phyloP scores from a whole-genome alignment of 371 early-diverging fungal genomes.

The Mortierella sp. region DNA sequence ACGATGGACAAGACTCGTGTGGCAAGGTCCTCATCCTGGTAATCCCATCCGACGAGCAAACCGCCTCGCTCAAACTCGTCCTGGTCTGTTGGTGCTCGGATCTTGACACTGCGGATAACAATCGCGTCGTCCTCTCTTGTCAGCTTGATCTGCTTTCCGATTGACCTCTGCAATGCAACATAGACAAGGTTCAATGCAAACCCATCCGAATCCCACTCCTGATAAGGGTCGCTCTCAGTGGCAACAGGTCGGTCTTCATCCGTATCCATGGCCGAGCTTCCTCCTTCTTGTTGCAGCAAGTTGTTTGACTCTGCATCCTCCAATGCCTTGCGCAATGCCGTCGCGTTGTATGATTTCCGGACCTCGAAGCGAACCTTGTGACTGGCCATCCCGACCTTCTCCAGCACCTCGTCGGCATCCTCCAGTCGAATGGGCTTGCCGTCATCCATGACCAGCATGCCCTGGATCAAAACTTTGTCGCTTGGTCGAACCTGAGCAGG shows the following conservation, averaged over 20 bases:
- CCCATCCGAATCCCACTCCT: slow-evolving; percentile 43
- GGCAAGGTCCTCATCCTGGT: slow-evolving; percentile 60
- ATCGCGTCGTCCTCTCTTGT: slow-evolving; percentile 23
- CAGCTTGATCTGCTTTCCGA: slow-evolving; percentile 42
- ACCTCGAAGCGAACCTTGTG: slow-evolving; percentile 57
- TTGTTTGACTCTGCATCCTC: slow-evolving; percentile 43
- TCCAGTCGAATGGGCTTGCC: slow-evolving; percentile 56
- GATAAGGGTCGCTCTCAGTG: not conserved
- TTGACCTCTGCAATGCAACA: slow-evolving; percentile 41
- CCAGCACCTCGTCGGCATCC: slow-evolving; percentile 53
- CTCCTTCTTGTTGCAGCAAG: not conserved
- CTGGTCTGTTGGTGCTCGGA: slow-evolving; percentile 33
- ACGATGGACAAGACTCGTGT: slow-evolving; percentile 55
- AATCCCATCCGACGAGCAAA: slow-evolving; percentile 59
- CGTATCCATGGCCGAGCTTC: slow-evolving; percentile 16
- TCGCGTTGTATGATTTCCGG: slow-evolving; percentile 50
- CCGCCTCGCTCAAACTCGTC: slow-evolving; percentile 47
- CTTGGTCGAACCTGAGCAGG: slow-evolving; percentile 44
- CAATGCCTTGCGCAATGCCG: slow-evolving; percentile 42
- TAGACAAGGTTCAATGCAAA: slow-evolving; percentile 55
- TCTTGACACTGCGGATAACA: slow-evolving; percentile 39
- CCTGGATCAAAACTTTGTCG: slow-evolving; percentile 57
- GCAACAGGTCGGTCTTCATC: not conserved
- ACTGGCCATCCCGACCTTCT: slow-evolving; percentile 39
- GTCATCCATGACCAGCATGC: slow-evolving; percentile 59